Evolutionary conservation across 805 yeast genomes (phyloP), one percentile per base, ranked within the genome.

Genomic region (Metschnikowia hibisci): DNA sequence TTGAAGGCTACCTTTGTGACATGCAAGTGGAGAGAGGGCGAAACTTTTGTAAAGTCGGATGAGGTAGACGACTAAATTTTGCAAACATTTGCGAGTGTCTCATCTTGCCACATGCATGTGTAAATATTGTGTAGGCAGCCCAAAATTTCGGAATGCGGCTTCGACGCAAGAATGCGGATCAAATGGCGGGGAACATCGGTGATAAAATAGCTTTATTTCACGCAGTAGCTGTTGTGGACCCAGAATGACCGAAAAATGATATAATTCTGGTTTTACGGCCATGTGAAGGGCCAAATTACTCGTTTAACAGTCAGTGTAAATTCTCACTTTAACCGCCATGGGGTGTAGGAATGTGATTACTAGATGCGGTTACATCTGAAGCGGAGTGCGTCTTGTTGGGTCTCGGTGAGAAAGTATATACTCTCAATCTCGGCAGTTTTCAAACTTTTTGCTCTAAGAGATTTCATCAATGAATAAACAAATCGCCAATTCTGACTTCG

Each of bases 21-120:
- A 78, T 74, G 51, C 99, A 91, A 60, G 80, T 84, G 2, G 57
- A 57, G 1, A 69, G 77, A 45, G 96, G 90, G 1, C 71, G 95
- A 49, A 84, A 83, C 4, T 90, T 95, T 88, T 91, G 98, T 45
- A 26, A 32, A n/a, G 33, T 44, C 6, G 53, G 49, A 14, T 41
- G 4, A 8, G 13, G 14, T 18, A 15, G n/a, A 20, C 5, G 16
- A 13, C 15, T 34, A 13, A 6, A 7, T 34, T 15, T 14, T 23
- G 14, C n/a, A 33, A 20, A 13, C 11, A 10, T 33, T n/a, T 13
- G 13, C 14, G 13, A 11, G 14, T n/a, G 15, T 20, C 23, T 20
- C 7, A 20, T 20, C 23, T 20, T 8, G 10, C 27, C 32, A 27
- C 32, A 36, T 36, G 32, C 32, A 36, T 13, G 32, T 27, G 26